These are phyloP conservation scores for Osmanthus fragrans DNA, from an alignment of 257 asterid genomes.

Conservation along the genomic window DNA sequence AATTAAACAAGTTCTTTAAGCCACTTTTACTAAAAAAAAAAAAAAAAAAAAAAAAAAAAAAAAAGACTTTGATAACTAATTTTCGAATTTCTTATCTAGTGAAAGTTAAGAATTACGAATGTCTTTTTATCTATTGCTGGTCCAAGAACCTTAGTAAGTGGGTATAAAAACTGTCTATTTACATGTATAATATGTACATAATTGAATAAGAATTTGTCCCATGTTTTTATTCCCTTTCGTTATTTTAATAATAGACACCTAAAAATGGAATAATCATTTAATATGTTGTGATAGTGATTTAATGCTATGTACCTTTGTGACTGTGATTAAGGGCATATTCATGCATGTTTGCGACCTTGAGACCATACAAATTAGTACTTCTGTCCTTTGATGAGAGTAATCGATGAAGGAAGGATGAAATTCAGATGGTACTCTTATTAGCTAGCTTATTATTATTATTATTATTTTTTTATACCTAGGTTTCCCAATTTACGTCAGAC, in stretches of 20 bases:
- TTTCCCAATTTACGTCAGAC: no score
- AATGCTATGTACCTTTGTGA: background rate
- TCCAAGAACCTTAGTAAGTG: conserved; percentile 30
- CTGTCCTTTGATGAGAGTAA: conserved; percentile 20
- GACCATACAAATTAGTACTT: conserved; percentile 37
- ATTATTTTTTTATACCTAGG: no score
- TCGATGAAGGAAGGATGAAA: background rate
- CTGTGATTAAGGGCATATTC: conserved; percentile 10
- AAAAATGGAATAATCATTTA: conserved; percentile 17
- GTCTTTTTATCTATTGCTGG: conserved; percentile 28
- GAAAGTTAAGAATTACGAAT: background rate
- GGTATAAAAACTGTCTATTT: no score
- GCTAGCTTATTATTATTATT: no score
- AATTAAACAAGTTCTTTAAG: background rate
- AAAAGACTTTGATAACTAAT: conserved; percentile 45
- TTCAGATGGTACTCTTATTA: background rate
- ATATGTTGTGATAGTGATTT: conserved; percentile 3
- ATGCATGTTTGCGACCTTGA: background rate
- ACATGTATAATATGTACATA: no score
- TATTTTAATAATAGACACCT: conserved; percentile 16
- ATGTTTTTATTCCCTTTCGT: conserved; percentile 17
- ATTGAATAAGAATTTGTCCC: conserved; percentile 33
- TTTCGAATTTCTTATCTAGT: conserved; percentile 18
- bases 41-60: no score
- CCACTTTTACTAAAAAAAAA: conserved; percentile 37